Base-by-base conservation (phyloP, 495 filamentous ascomycete genomes). In the Lichenothelia convexa region DNA sequence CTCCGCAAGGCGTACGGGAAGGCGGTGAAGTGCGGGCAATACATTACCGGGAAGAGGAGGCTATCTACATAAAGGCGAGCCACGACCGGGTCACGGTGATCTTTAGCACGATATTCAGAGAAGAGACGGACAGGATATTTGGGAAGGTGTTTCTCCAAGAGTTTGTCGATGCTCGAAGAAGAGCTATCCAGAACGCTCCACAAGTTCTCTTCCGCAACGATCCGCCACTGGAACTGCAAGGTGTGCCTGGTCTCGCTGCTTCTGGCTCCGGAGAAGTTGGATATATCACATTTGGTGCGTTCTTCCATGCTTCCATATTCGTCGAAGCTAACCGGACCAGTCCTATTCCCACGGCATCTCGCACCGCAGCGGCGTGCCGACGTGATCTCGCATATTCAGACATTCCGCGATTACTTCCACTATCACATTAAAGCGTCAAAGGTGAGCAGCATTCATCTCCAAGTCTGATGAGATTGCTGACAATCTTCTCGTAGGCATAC, bases 371-470 rank as follows among this genome's bases (percentile, higher is more conserved):
- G 82, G 49, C 75, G 89, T 58, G 77, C 81, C 32, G 87, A 94
- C 40, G 87, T 82, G 54, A 95, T 99, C 47, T 93, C 84, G 24
- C 89, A 99, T 50, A 93, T 99, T 46, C 91, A 99, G 60, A 99
- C 87, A 13, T 99, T 99, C 80, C 80, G 89, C 40, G 91, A 95
- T 49, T 95, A 99, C 57, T 99, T 99, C 68, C 89, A 99, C 56
- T 99, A 99, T 56, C 89, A 99, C 59, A 99, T 99, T 64, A 99
- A 99, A 61, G 89, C 89, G 19, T 92, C 87, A 32, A 95, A 93
- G 65, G n/a, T n/a, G n/a, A n/a, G n/a, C n/a, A n/a, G n/a, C n/a
- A n/a, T n/a, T n/a, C 3, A 31, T 22, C 21, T 13, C 34, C 50
- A 6, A 56, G 41, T 32, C 37, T 37, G 30, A 34, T 26, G 6